These are phyloP conservation scores for Davidsoniella australis DNA, from an alignment of 2,329 filamentous ascomycete genomes.

Conservation along the genomic window DNA sequence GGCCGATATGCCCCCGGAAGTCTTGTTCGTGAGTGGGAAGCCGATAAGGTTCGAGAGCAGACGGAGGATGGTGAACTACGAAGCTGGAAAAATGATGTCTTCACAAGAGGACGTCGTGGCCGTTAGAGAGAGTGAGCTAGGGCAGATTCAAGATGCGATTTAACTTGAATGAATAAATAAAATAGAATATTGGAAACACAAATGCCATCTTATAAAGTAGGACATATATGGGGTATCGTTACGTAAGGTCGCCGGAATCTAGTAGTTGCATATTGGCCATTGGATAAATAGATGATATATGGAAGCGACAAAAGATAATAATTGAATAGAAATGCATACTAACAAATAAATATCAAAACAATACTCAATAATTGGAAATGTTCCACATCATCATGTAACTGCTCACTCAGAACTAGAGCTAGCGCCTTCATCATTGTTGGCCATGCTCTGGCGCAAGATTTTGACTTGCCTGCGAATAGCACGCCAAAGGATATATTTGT, in stretches of 20 bases:
- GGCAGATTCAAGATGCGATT: too few species aligned
- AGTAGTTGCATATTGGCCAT: too few species aligned
- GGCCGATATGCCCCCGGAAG: slow-evolving; percentile 80
- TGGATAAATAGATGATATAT: too few species aligned
- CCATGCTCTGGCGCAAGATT: slow-evolving; percentile 42
- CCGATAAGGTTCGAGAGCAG: slow-evolving; percentile 52
- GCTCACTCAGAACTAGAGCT: too few species aligned
- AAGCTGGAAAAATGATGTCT: slow-evolving; percentile 48
- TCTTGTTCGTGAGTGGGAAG: slow-evolving; percentile 76
- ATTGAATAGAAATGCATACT: too few species aligned
- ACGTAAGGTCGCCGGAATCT: too few species aligned
- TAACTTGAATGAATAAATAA: neutral
- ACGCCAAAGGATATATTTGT: slow-evolving; percentile 38
- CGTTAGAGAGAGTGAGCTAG: neutral
- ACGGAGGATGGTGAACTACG: slow-evolving; percentile 44
- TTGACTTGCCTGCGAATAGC: slow-evolving; percentile 47
- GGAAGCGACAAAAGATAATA: too few species aligned
- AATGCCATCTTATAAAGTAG: neutral
- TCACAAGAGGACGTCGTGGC: neutral
- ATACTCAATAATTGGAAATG: too few species aligned
- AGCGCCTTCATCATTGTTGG: neutral
- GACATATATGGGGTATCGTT: too few species aligned
- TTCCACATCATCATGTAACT: too few species aligned
- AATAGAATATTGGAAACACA: neutral
- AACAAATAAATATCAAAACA: too few species aligned